Percentiles rank a stretch among this genome's conserved stretches.
These are phyloP conservation scores for Alternaria sp. DNA, from an alignment of 2,329 filamentous ascomycete species.

Conservation along the genomic window DNA sequence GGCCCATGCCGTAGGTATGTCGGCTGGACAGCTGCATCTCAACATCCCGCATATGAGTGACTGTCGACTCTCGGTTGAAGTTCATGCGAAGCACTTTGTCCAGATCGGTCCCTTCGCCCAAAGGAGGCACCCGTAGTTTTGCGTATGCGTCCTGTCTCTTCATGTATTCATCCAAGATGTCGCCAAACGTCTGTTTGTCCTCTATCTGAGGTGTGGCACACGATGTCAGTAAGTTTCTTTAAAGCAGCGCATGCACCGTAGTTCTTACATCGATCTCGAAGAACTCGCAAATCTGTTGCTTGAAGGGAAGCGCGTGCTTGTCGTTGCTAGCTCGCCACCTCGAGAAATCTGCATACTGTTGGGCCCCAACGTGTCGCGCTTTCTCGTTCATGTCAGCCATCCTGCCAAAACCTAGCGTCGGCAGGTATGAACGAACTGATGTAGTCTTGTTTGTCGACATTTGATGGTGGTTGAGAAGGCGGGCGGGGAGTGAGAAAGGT, in stretches of 20 bases:
- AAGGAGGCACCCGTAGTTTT: neutral
- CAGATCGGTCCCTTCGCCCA: neutral
- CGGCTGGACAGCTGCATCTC: neutral
- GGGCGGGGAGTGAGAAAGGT: neutral
- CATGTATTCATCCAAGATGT: neutral
- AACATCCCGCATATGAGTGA: neutral
- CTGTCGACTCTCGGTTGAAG: neutral
- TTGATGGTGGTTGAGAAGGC: neutral
- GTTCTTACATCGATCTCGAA: neutral
- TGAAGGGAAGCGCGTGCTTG: neutral
- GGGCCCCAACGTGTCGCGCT: neutral
- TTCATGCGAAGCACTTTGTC: neutral
- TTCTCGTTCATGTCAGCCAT: neutral
- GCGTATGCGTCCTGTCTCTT: neutral
- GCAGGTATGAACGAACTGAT: neutral
- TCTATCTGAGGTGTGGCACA: neutral
- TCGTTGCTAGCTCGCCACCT: neutral
- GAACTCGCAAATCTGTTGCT: neutral
- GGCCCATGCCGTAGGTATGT: neutral
- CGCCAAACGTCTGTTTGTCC: neutral
- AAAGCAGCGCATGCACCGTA: neutral
- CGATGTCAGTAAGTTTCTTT: neutral
- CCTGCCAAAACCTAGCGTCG: neutral
- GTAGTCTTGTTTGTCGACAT: neutral
- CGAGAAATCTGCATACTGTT: neutral